These are phyloP conservation scores for Achaetomiella virescens DNA, from an alignment of 495 filamentous ascomycete species.

Conservation along the genomic window DNA sequence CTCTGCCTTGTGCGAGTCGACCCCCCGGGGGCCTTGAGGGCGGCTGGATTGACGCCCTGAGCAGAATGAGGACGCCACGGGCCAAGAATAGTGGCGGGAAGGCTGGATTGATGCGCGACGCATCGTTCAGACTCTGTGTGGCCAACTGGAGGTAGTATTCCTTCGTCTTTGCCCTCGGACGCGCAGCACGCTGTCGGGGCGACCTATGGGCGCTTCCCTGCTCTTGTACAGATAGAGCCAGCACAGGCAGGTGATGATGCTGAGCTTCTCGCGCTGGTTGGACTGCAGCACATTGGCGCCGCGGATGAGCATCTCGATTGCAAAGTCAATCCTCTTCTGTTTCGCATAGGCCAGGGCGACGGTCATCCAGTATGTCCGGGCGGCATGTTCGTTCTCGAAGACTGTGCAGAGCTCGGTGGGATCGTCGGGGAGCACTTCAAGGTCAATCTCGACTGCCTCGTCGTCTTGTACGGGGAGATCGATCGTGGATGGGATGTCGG, in stretches of 20 bases:
- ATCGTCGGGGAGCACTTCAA: conserved; percentile 85
- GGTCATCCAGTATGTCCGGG: conserved; percentile 88
- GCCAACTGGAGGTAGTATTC: conserved; percentile 89
- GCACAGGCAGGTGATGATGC: conserved; percentile 74
- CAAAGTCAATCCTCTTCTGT: conserved; percentile 84
- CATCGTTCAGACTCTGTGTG: conserved; percentile 85
- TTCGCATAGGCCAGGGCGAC: conserved; percentile 97
- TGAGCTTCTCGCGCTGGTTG: conserved; percentile 76
- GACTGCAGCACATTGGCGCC: conserved; percentile 68
- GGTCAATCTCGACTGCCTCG: conserved; percentile 85
- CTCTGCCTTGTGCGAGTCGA: conserved; percentile 71
- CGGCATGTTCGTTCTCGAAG: conserved; percentile 84
- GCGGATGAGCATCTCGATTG: conserved; percentile 86
- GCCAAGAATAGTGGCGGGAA: conserved; percentile 85
- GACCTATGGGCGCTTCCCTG: conserved; percentile 76
- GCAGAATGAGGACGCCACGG: conserved; percentile 81
- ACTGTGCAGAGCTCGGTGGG: conserved; percentile 92
- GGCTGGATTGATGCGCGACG: conserved; percentile 83
- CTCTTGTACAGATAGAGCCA: conserved; percentile 93
- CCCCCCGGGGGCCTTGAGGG: conserved; percentile 61
- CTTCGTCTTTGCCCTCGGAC: conserved; percentile 77
- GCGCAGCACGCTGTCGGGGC: conserved; percentile 51
- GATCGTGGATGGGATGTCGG: conserved; percentile 80
- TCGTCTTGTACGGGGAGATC: conserved; percentile 85
- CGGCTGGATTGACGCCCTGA: conserved; percentile 77